Conservation (phyloP, 495 filamentous ascomycete species). For the Xeromyces bisporus region DNA sequence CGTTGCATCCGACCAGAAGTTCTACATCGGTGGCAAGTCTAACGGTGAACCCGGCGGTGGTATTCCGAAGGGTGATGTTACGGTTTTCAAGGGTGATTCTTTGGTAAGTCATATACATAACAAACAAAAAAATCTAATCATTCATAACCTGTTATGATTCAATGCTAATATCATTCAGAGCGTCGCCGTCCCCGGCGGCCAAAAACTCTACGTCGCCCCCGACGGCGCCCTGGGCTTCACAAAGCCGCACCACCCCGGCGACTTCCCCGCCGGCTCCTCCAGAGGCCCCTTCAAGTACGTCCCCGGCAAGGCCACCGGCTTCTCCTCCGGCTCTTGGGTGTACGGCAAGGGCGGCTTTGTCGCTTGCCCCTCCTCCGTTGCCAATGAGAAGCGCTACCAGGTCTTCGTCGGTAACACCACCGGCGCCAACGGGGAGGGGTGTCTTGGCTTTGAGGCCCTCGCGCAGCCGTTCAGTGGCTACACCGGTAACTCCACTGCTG, state of each 20-base stretch:
- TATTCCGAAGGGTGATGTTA: constrained; percentile 18
- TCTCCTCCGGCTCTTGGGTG: constrained; percentile 12
- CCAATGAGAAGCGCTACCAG: constrained; percentile 11
- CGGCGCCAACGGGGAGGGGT: not conserved
- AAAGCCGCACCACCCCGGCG: constrained; percentile 38
- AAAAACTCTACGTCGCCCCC: constrained; percentile 38
- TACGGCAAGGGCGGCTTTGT: constrained; percentile 18
- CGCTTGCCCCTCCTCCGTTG: constrained; percentile 11
- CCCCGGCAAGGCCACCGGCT: constrained; percentile 9
- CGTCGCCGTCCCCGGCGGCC: constrained; percentile 44
- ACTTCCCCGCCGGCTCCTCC: constrained; percentile 32
- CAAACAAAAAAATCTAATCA: not conserved
- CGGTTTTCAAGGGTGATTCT: constrained; percentile 11
- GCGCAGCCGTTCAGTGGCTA: not conserved
- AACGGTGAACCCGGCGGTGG: constrained; percentile 13
- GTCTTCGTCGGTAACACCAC: constrained; percentile 22
- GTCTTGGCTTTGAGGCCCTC: not conserved
- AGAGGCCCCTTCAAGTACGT: constrained; percentile 23
- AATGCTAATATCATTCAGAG: constrained; percentile 7
- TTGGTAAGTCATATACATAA: constrained; percentile 3
- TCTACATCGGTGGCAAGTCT: constrained; percentile 19
- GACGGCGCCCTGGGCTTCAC: constrained; percentile 39
- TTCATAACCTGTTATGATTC: constrained; percentile 1
- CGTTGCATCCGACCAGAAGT: constrained; percentile 14
- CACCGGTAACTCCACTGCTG: not conserved